These are phyloP conservation scores for Tylopilus subfusipes DNA, from an alignment of 768 basidiomycete genomes.

Conservation along the genomic window DNA sequence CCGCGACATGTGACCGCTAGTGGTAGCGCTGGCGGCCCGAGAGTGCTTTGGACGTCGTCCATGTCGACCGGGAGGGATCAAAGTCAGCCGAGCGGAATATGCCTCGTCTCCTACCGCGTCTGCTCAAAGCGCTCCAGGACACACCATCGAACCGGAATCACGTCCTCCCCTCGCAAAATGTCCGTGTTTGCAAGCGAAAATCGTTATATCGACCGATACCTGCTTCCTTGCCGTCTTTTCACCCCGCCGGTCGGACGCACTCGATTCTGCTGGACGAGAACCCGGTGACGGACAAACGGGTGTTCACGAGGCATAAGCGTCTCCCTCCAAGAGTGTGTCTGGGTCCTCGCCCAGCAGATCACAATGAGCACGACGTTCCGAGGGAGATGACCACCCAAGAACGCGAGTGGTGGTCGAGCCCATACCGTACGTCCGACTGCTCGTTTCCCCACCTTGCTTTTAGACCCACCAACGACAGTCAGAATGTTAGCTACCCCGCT, in stretches of 20 bases:
- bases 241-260: constrained; percentile 39
- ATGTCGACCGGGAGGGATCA: background rate
- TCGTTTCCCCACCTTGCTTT: background rate
- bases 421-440: constrained; percentile 54
- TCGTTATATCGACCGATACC: constrained; percentile 33
- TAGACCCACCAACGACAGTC: constrained; percentile 38
- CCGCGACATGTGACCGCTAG: constrained; percentile 22
- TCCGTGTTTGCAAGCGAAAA: constrained; percentile 25
- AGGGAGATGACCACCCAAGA: constrained; percentile 64
- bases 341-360: constrained; percentile 23
- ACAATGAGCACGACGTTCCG: constrained; percentile 34
- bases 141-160: constrained; percentile 16
- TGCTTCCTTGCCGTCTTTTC: constrained; percentile 40
- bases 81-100: constrained; percentile 32
- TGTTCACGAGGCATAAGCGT: constrained; percentile 55
- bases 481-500: constrained; percentile 69
- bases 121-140: constrained; percentile 42
- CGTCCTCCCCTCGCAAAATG: constrained; percentile 11
- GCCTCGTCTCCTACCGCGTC: constrained; percentile 71
- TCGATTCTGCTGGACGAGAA: constrained; percentile 66
- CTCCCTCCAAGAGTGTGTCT: constrained; percentile 47
- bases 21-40: background rate
- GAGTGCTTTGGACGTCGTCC: background rate
- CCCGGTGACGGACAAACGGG: constrained; percentile 48
- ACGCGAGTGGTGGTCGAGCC: constrained; percentile 66